These are phyloP conservation scores for Coniella lustricola DNA, from an alignment of 2,329 filamentous ascomycete genomes.

Conservation along the genomic window DNA sequence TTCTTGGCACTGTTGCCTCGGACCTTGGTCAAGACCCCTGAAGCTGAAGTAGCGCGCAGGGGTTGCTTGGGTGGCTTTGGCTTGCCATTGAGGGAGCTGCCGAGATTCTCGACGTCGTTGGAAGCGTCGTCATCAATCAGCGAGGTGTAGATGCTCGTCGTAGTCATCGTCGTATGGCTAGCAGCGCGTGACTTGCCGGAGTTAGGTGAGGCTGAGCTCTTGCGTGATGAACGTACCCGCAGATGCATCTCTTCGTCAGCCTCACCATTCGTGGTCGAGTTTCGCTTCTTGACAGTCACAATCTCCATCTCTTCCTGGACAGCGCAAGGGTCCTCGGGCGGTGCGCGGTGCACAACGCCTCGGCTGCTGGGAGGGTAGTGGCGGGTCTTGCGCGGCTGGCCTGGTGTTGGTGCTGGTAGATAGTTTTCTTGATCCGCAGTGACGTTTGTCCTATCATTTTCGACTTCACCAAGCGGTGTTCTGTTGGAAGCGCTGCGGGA, in stretches of 20 bases:
- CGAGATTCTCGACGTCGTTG: constrained; percentile 66
- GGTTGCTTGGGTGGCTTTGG: constrained; percentile 46
- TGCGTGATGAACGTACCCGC: constrained; percentile 62
- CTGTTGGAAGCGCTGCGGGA: constrained; percentile 70
- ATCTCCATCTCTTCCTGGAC: constrained; percentile 54
- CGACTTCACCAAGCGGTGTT: constrained; percentile 88
- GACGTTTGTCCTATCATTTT: constrained; percentile 64
- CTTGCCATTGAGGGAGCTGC: constrained; percentile 32
- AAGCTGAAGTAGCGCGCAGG: constrained; percentile 44
- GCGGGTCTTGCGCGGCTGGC: constrained; percentile 85
- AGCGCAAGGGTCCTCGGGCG: constrained; percentile 43
- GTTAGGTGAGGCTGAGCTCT: constrained; percentile 55
- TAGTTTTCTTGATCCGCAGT: constrained; percentile 73
- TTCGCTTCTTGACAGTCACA: constrained; percentile 49
- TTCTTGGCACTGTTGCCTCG: constrained; percentile 34
- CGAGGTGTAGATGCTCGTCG: constrained; percentile 56
- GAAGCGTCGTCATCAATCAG: constrained; percentile 61
- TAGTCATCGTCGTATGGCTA: constrained; percentile 63
- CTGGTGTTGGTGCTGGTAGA: constrained; percentile 88
- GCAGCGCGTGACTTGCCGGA: constrained; percentile 61
- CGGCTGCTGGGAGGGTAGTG: constrained; percentile 65
- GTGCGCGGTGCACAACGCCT: constrained; percentile 34
- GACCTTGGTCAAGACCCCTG: constrained; percentile 56
- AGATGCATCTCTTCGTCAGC: constrained; percentile 80
- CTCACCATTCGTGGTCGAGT: constrained; percentile 53